Conservation (phyloP, 495 filamentous ascomycete genomes). For the Amorphotheca resinae region DNA sequence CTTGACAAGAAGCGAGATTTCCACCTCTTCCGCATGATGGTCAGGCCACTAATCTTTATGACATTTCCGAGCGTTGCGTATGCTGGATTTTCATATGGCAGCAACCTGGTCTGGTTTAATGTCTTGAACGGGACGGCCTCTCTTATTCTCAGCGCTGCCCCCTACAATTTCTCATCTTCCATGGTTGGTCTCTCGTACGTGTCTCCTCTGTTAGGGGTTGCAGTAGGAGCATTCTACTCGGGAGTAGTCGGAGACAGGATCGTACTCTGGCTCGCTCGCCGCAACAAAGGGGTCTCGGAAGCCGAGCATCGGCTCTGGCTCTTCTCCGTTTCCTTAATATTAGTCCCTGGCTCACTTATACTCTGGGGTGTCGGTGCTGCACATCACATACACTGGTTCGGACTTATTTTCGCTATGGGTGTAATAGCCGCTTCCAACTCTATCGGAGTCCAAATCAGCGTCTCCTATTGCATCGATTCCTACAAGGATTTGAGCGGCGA, state of each 20-base stretch:
- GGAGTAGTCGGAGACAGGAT: background rate
- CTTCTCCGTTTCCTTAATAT: conserved; percentile 38
- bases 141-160: background rate
- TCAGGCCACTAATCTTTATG: conserved; percentile 13
- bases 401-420: conserved; percentile 49
- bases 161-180: background rate
- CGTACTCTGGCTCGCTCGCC: conserved; percentile 15
- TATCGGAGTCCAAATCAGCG: conserved; percentile 30
- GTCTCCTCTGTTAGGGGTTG: background rate
- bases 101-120: conserved; percentile 21
- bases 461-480: conserved; percentile 5
- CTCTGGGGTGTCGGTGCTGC: conserved; percentile 58
- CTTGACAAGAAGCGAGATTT: conserved; percentile 4
- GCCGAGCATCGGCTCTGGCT: conserved; percentile 53
- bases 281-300: conserved; percentile 50
- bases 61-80: conserved; percentile 20
- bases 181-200: background rate
- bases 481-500: conserved; percentile 38
- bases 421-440: conserved; percentile 43
- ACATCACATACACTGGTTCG: conserved; percentile 22
- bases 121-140: conserved; percentile 20
- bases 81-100: conserved; percentile 23
- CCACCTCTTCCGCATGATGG: conserved; percentile 10
- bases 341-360: conserved; percentile 43
- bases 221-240: background rate